These are phyloP conservation scores for Lentinula guzmanii DNA, from an alignment of 768 basidiomycete genomes.

Conservation along the genomic window DNA sequence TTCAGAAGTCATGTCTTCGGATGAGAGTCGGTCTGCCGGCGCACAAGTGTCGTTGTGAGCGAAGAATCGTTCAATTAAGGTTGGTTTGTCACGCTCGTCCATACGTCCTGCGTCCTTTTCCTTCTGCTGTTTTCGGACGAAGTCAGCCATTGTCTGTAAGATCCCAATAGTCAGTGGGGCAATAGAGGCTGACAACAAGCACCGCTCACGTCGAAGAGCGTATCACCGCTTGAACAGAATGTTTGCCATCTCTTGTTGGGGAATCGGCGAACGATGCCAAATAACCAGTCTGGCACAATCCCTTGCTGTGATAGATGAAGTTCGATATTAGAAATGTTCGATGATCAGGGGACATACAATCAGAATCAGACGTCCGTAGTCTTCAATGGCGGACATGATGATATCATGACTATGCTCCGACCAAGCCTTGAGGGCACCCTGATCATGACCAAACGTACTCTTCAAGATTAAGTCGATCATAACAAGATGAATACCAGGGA, in stretches of 20 bases:
- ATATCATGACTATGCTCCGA: conserved; percentile 57
- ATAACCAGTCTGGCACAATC: conserved; percentile 60
- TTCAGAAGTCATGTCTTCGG: conserved; percentile 72
- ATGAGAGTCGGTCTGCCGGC: conserved; percentile 47
- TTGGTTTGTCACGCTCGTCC: conserved; percentile 49
- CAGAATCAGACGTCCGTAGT: conserved; percentile 75
- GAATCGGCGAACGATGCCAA: conserved; percentile 66
- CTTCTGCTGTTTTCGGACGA: conserved; percentile 67
- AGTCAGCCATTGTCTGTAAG: conserved; percentile 57
- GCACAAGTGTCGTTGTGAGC: conserved; percentile 43
- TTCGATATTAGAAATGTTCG: conserved; percentile 6
- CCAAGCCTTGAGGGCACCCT: conserved; percentile 69
- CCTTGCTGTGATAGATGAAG: conserved; percentile 44
- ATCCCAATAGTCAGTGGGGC: background rate
- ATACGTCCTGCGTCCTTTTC: conserved; percentile 55
- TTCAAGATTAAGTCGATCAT: conserved; percentile 70
- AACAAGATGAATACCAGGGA: conserved; percentile 67
- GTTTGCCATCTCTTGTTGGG: conserved; percentile 65
- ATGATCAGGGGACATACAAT: conserved; percentile 32
- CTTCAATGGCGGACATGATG: conserved; percentile 69
- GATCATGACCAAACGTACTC: conserved; percentile 64
- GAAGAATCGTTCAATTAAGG: conserved; percentile 67
- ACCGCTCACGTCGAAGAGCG: background rate
- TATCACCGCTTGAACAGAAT: conserved; percentile 70
- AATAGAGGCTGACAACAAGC: background rate